Conservation (phyloP, 106 monocot genomes). For the Allium sativum region DNA sequence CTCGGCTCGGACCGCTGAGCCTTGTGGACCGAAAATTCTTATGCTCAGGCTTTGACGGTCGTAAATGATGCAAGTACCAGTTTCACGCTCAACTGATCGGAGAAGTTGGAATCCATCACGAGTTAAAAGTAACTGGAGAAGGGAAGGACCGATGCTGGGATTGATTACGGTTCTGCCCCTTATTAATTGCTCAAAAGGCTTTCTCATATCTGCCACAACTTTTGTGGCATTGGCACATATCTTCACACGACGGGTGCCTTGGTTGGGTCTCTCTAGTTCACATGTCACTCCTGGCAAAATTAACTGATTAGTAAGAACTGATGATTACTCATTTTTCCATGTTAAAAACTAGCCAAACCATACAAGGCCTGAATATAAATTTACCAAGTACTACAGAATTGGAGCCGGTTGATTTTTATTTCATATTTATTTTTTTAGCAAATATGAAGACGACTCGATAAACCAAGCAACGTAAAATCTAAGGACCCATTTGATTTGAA, state of each 20-base stretch:
- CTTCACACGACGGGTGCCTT: conserved; percentile 37
- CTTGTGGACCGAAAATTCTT: conserved; percentile 45
- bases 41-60: conserved; percentile 50
- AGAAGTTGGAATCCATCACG: conserved; percentile 48
- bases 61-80: conserved; percentile 53
- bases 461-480: too few species aligned
- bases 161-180: conserved; percentile 59
- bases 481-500: too few species aligned
- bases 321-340: too few species aligned
- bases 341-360: too few species aligned
- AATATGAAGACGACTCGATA: too few species aligned
- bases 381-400: too few species aligned
- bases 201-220: conserved; percentile 62
- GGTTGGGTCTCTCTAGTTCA: conserved; percentile 17
- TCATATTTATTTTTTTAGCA: too few species aligned
- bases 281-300: conserved; percentile 5
- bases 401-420: too few species aligned
- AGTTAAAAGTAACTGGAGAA: conserved; percentile 33
- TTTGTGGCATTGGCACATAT: conserved; percentile 64
- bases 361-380: too few species aligned
- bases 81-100: conserved; percentile 46
- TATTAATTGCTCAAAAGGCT: conserved; percentile 56
- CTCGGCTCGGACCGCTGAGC: conserved; percentile 35
- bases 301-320: not conserved
- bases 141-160: conserved; percentile 27